Evolutionary conservation across 306 rosid species (phyloP).

Genomic region (Rosa lucieae): DNA sequence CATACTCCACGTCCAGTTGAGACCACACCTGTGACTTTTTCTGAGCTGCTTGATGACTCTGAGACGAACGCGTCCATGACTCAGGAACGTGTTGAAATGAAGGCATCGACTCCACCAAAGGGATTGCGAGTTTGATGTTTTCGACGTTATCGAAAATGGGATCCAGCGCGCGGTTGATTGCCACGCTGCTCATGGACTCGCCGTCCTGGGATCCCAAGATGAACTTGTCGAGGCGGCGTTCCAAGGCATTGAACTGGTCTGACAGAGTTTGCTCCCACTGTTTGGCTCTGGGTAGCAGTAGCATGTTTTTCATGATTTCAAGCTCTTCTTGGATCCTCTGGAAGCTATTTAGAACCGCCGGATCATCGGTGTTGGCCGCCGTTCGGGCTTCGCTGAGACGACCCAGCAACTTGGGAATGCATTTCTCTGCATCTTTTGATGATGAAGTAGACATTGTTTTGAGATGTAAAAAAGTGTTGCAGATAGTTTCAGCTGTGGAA

Average conservation of each 20-base stretch:
- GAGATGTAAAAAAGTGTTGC: neutral
- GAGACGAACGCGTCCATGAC: neutral
- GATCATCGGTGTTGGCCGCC: neutral
- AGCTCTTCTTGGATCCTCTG: neutral
- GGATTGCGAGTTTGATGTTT: neutral
- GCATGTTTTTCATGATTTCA: neutral
- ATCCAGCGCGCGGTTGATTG: neutral
- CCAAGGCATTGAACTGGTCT: neutral
- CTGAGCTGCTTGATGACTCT: neutral
- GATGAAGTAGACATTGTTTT: conserved; percentile 3
- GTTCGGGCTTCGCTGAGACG: neutral
- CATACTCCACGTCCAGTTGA: neutral
- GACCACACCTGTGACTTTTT: neutral
- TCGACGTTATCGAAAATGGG: neutral
- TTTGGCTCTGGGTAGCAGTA: neutral
- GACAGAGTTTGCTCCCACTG: neutral
- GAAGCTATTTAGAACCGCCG: neutral
- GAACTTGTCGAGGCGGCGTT: neutral
- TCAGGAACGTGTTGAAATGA: neutral
- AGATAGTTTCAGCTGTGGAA: neutral
- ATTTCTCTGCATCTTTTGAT: neutral
- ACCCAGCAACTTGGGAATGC: conserved; percentile 8
- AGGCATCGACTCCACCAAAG: neutral
- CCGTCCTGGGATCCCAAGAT: neutral
- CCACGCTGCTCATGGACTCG: neutral